Conservation (phyloP, 2,329 filamentous ascomycete genomes). For the Periconia sp. region DNA sequence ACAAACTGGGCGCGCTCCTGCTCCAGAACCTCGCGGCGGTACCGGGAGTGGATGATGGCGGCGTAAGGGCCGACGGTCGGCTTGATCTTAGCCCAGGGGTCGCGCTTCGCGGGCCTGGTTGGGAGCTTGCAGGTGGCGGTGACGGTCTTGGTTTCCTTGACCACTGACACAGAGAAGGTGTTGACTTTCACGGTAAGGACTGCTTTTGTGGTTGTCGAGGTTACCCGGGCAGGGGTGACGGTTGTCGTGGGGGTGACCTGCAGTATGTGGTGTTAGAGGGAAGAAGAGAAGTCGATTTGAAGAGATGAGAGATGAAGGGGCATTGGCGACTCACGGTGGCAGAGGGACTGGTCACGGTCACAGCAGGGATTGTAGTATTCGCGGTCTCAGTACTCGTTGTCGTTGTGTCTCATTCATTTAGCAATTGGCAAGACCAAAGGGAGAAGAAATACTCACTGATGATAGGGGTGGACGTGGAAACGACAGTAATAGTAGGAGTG, state of each 20-base stretch:
- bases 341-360: constrained; percentile 21
- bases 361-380: constrained; percentile 12
- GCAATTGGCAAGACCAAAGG: background rate
- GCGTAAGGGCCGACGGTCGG: constrained; percentile 22
- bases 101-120: constrained; percentile 13
- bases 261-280: background rate
- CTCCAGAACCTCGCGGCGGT: constrained; percentile 15
- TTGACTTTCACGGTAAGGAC: constrained; percentile 28
- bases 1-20: constrained; percentile 14
- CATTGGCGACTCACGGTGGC: constrained; percentile 11
- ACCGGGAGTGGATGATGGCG: constrained; percentile 15
- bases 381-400: constrained; percentile 19
- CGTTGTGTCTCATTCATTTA: constrained; percentile 13
- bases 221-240: constrained; percentile 21
- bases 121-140: constrained; percentile 37
- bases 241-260: constrained; percentile 21
- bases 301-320: background rate
- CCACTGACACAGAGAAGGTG: constrained; percentile 15
- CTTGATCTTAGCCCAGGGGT: constrained; percentile 28
- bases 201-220: constrained; percentile 30
- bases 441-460: constrained; percentile 15
- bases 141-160: constrained; percentile 24
- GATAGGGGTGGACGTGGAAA: constrained; percentile 14
- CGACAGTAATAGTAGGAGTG: constrained; percentile 12
- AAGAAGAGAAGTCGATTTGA: background rate